Evolutionary conservation across 495 filamentous ascomycete genomes (phyloP), one percentile per base, ranked within the genome.

Genomic region (Aspergillus bridgeri): DNA sequence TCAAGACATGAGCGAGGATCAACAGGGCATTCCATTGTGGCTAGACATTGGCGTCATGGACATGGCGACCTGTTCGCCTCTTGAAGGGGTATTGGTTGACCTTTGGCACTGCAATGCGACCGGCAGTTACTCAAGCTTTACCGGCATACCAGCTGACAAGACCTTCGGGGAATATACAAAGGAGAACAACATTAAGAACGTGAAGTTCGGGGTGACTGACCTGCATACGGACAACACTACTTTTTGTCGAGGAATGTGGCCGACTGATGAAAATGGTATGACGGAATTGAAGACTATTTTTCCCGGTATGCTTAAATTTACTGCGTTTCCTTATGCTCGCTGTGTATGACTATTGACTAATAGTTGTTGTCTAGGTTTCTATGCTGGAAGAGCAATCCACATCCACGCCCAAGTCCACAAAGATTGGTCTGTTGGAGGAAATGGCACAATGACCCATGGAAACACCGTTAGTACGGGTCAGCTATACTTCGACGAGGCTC

Each of bases 11-110:
- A 70, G 72, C 15, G 82, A 86, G 45, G 73, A 65, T 21, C 74
- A 85, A 57, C 42, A 60, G 13, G 84, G 84, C 20, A 69, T 86
- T 4, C 61, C 72, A 0, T 62, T 84, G 15, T 74, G 79, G 44
- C 65, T 85, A 7, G 84, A 86, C 54, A 65, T 84, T 38, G 80
- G 82, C 27, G 71, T 86, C 7, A 63, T 84, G 47, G 81, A 84
- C 61, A 70, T 78, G 56, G 70, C 71, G n/a, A 81, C 75, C 46
- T 86, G 81, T 63, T 64, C 75, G 47, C 72, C 79, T 0, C 61
- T 85, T 18, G 66, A 72, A 0, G 65, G 71, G 52, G 74, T 74
- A 5, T 82, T 79, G 53, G 65, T 86, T 42, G 84, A 86, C 62
- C 71, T 83, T 53, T 85, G 83, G 81, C 77, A 77, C 57, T 71